Evolutionary conservation across 345 rosid species (phyloP).

Genomic region (Citrus mangshanensis): DNA sequence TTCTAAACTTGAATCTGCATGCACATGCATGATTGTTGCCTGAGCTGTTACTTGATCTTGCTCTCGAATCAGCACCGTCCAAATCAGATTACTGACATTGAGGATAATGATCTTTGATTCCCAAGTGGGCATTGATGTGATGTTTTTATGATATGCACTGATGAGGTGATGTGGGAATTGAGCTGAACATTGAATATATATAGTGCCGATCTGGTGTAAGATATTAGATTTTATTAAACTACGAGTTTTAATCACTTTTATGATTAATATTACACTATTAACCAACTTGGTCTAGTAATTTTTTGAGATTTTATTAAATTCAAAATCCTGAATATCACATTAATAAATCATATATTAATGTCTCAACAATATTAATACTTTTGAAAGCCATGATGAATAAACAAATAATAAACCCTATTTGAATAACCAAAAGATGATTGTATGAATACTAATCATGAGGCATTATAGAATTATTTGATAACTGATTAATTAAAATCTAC

Average conservation of each 20-base stretch:
- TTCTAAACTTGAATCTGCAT: not conserved
- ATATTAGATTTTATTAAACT: no score
- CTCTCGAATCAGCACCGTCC: not conserved
- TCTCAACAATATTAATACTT: not conserved
- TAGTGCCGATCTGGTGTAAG: no score
- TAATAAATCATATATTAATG: no score
- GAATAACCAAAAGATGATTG: not conserved
- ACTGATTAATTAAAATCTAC: not conserved
- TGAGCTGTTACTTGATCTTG: not conserved
- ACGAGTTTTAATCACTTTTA: no score
- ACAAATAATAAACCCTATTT: no score
- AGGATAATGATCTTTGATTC: not conserved
- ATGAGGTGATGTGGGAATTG: not conserved
- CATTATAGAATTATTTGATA: not conserved
- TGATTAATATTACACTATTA: no score
- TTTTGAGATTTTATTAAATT: no score
- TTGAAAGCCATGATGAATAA: not conserved
- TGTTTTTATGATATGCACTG: not conserved
- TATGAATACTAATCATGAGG: not conserved
- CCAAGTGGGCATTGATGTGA: not conserved
- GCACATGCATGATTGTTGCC: not conserved
- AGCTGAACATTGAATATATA: not conserved
- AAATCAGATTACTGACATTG: not conserved
- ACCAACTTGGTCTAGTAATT: no score
- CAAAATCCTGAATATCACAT: no score